These are phyloP conservation scores for Phytophthora foliorum DNA, from an alignment of 352 stramenopile species.

Conservation along the genomic window DNA sequence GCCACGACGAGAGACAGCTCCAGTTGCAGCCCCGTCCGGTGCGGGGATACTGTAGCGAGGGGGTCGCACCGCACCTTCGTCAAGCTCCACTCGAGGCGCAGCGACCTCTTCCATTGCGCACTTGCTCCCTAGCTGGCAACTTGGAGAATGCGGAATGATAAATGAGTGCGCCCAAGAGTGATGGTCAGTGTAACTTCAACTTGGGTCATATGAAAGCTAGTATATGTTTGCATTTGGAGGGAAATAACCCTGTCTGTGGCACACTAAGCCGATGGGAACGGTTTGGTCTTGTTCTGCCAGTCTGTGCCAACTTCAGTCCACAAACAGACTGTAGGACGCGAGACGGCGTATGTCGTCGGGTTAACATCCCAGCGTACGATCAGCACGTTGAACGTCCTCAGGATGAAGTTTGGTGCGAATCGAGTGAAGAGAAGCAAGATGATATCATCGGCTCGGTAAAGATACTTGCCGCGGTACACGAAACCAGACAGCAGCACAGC, in stretches of 20 bases:
- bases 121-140: conserved; percentile 15
- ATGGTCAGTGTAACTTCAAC: conserved; percentile 57
- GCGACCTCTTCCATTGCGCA: conserved; percentile 26
- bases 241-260: conserved; percentile 3
- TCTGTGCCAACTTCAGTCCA: conserved; percentile 50
- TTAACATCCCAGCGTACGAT: conserved; percentile 48
- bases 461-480: conserved; percentile 38
- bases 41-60: conserved; percentile 47
- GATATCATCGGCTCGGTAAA: conserved; percentile 42
- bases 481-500: conserved; percentile 40
- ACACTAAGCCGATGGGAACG: conserved; percentile 41
- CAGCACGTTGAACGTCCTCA: conserved; percentile 50
- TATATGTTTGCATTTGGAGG: conserved; percentile 5
- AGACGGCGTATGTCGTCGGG: conserved; percentile 41
- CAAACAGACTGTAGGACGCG: conserved; percentile 40
- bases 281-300: conserved; percentile 45
- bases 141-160: conserved; percentile 29
- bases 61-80: conserved; percentile 33
- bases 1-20: background rate
- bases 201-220: conserved; percentile 20
- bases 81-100: conserved; percentile 39
- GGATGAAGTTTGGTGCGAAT: conserved; percentile 36
- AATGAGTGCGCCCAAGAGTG: conserved; percentile 38
- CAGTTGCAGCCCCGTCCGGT: conserved; percentile 25
- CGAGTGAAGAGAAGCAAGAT: conserved; percentile 44